Base-by-base conservation (phyloP, 1,284 basidiomycete species). In the Cryptococcus sp. region DNA sequence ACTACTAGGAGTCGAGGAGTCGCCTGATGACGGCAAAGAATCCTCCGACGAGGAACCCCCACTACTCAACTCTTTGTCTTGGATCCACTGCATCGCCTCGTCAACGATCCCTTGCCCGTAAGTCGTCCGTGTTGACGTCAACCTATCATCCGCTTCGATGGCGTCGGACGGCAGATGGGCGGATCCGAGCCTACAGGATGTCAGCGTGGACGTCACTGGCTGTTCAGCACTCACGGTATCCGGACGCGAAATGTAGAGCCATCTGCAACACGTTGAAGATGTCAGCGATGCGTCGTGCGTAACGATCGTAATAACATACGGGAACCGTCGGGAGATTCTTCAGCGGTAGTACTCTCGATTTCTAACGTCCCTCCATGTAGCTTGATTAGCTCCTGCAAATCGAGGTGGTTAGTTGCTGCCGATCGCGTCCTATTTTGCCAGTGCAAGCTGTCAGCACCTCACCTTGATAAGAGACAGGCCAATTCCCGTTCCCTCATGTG, bases 401-500 rank as follows among this genome's bases (percentile, higher is more conserved):
- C 46, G 6, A 43, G 51, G 25, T 54, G 43, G 45, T 68, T 41
- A 75, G 70, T 52, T 73, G 19, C 47, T 37, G 38, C 17, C 10
- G 37, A 54, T 38, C 13, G 5, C n/a, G 37, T 13, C n/a, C n/a
- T 37, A 45, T 11, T 7, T 40, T 10, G 22, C 34, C 15, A 49
- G n/a, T 19, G 15, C n/a, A 22, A n/a, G 46, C 38, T 47, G 17
- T 15, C 2, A 8, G 7, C 38, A 20, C 48, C 63, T 46, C 46
- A 66, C 65, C 52, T 70, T 72, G 46, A 67, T 62, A 48, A 73
- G 59, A 4, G 70, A 59, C 23, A 76, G 57, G n/a, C 74, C 73
- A 41, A 81, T 79, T 3, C 79, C 80, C 0, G 77, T 78, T 0
- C 79, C 79, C 34, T 78, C 77, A 17, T 77, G 73, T 17, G 66